A percentile compares a stretch with the other conserved stretches of the same genome.
Evolutionary conservation across 2,329 filamentous ascomycete species (phyloP).

Genomic region (Didymella glomerata): DNA sequence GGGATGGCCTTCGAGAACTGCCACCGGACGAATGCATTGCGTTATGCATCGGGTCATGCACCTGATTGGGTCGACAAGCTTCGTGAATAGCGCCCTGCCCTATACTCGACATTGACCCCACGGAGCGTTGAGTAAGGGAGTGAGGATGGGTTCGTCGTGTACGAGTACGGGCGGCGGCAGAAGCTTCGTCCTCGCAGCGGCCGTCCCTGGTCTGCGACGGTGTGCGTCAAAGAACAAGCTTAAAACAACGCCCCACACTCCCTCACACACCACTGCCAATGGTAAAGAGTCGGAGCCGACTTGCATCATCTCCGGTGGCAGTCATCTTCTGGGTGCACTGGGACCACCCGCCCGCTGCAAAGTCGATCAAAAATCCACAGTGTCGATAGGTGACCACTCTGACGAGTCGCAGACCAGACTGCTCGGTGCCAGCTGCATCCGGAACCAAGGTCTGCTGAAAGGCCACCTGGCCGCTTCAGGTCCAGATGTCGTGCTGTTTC

Average conservation of each 20-base stretch:
- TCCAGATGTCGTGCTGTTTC: slow-evolving; percentile 8
- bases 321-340: slow-evolving; percentile 28
- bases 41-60: slow-evolving; percentile 44
- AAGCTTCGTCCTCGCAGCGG: slow-evolving; percentile 19
- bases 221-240: slow-evolving; percentile 23
- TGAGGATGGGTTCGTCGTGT: slow-evolving; percentile 5
- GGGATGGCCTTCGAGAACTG: slow-evolving; percentile 29
- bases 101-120: slow-evolving; percentile 41
- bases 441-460: neutral
- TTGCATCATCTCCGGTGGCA: slow-evolving; percentile 31
- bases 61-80: slow-evolving; percentile 38
- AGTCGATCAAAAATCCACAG: slow-evolving; percentile 41
- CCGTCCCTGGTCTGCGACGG: slow-evolving; percentile 25
- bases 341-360: slow-evolving; percentile 40
- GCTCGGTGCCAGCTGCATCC: neutral
- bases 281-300: slow-evolving; percentile 21
- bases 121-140: slow-evolving; percentile 35
- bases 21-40: slow-evolving; percentile 36
- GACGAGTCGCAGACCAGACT: slow-evolving; percentile 3
- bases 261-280: slow-evolving; percentile 24
- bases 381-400: slow-evolving; percentile 4
- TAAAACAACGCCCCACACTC: slow-evolving; percentile 29
- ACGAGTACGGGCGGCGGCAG: slow-evolving; percentile 10
- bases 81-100: slow-evolving; percentile 36
- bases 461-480: slow-evolving; percentile 1